Evolutionary conservation across 805 yeast genomes (phyloP).

Genomic region (Schizosaccharomyces octosporus): DNA sequence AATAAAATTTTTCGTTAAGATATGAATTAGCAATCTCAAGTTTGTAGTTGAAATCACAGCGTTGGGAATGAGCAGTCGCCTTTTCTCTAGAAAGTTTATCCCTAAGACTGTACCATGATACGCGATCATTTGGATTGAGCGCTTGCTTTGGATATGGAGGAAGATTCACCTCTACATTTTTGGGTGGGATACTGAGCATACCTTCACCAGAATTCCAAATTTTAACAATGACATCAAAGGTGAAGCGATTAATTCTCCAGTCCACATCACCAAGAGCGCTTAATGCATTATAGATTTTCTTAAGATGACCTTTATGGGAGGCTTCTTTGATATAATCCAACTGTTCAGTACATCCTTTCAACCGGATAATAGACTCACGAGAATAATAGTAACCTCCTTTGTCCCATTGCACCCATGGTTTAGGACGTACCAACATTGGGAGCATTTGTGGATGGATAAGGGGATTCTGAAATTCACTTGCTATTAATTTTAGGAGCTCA

Average conservation of each 20-base stretch:
- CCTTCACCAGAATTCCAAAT: conserved; percentile 73
- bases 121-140: conserved; percentile 21
- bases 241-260: conserved; percentile 67
- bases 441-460: conserved; percentile 59
- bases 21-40: conserved; percentile 87
- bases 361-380: conserved; percentile 40
- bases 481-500: conserved; percentile 36
- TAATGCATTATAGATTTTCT: conserved; percentile 49
- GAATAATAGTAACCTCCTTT: conserved; percentile 66
- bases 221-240: conserved; percentile 43
- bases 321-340: conserved; percentile 72
- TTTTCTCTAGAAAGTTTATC: conserved; percentile 34
- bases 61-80: conserved; percentile 49
- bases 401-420: conserved; percentile 61
- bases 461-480: conserved; percentile 39
- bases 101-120: conserved; percentile 18
- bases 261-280: conserved; percentile 69
- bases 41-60: conserved; percentile 86
- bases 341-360: conserved; percentile 73
- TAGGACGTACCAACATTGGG: conserved; percentile 84
- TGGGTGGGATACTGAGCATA: conserved; percentile 49
- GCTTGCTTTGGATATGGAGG: conserved; percentile 37
- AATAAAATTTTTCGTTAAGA: conserved; percentile 33
- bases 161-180: conserved; percentile 19
- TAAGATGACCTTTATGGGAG: conserved; percentile 38